Evolutionary conservation across 345 rosid species (phyloP).

Genomic region (Viola odorata): DNA sequence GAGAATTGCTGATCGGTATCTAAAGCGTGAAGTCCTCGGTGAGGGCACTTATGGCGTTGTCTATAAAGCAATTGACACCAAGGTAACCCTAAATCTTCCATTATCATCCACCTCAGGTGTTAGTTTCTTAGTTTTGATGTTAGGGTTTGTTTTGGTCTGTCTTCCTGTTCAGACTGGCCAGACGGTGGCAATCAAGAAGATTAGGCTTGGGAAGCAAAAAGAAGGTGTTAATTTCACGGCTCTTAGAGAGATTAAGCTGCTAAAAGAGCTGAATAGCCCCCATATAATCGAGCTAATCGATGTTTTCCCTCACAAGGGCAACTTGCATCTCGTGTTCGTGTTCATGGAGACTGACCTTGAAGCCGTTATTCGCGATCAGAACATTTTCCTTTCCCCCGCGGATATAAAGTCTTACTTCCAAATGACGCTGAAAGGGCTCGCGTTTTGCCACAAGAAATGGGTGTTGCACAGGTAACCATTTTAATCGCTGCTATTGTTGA

Average conservation of each 20-base stretch:
- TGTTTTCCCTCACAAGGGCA: slow-evolving; percentile 93
- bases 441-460: slow-evolving; percentile 89
- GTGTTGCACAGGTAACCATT: slow-evolving; percentile 75
- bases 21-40: slow-evolving; percentile 82
- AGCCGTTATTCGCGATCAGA: slow-evolving; percentile 83
- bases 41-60: slow-evolving; percentile 94
- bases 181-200: slow-evolving; percentile 88
- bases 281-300: slow-evolving; percentile 77
- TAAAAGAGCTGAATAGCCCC: slow-evolving; percentile 83
- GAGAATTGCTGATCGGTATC: slow-evolving; percentile 86
- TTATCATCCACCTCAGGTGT: background rate
- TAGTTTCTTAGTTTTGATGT: background rate
- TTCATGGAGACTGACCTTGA: slow-evolving; percentile 99
- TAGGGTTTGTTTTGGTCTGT: background rate
- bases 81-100: slow-evolving; percentile 39
- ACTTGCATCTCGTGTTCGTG: slow-evolving; percentile 92
- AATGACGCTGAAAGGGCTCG: slow-evolving; percentile 90
- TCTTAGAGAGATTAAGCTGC: slow-evolving; percentile 89
- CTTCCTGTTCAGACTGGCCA: slow-evolving; percentile 56
- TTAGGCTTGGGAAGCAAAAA: slow-evolving; percentile 87
- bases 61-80: slow-evolving; percentile 82
- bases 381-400: slow-evolving; percentile 85
- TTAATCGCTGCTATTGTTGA: slow-evolving; percentile 11
- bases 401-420: slow-evolving; percentile 85
- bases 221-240: slow-evolving; percentile 95